Base-by-base conservation (phyloP, 2,329 filamentous ascomycete species). In the Penicillium brevicompactum region DNA sequence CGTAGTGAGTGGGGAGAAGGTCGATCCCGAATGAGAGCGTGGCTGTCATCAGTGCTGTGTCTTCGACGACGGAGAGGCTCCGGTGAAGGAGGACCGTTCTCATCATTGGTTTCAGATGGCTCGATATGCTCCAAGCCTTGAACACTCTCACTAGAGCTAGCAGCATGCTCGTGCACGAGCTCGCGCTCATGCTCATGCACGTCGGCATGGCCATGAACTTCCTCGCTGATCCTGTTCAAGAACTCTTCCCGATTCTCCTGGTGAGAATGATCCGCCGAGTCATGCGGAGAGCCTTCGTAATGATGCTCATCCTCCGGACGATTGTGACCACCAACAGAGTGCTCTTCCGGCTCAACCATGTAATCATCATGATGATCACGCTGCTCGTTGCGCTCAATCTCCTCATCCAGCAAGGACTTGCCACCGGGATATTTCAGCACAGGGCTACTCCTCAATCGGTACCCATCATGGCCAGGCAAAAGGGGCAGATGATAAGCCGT, bases 401-500 rank as follows among this genome's bases (percentile, higher is more conserved):
- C 92, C 61, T 97, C 87, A 70, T 99, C 94, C 51, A 99, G 75
- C 9, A 97, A 85, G 2, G 91, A 94, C 74, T 95, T 94, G 2
- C 94, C 93, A 13, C 94, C 94, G 0, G 93, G 92, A 44, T 90
- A 95, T 76, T 96, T 96, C 49, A 97, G 77, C 22, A 96, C 89
- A 0, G 94, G 94, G 68, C 92, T 91, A 70, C 93, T 97, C 65
- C 91, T 85, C 24, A 99, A 81, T 24, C 94, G 83, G 73, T 92
- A 97, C 1, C 94, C 93, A 46, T 96, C 92, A 45, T 81, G 85
- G 1, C 93, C 94, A 2, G 91, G 89, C 51, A 97, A 80, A 14
- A 99, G 78, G 5, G 94, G 94, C 30, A 97, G 78, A 70, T 97
- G 92, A 73, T 99, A 99, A 46, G 96, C 93, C 24, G 88, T 91